Base-by-base conservation (phyloP, 495 filamentous ascomycete species). In the Penicillium verhagenii region DNA sequence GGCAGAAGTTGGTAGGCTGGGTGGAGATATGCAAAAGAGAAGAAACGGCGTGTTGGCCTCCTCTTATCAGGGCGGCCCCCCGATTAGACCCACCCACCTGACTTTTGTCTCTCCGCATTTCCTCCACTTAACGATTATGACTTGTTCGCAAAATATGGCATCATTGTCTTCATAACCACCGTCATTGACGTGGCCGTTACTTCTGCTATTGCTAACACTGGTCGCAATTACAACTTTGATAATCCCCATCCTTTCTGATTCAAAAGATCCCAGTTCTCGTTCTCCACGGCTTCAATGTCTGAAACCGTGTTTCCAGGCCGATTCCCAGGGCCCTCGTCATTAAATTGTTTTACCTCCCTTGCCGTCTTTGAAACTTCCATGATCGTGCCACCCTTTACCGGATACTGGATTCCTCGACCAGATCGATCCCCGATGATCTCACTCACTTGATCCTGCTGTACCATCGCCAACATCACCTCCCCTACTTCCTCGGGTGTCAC, bases 401-500 rank as follows among this genome's bases (percentile, higher is more conserved):
- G 52, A 48, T 65, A 75, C 45, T 71, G 61, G n/a, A 50, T 53
- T 7, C 66, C 71, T n/a, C 57, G 48, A 18, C 69, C 67, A 13
- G 58, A 61, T 42, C 57, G 61, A 56, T 78, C 72, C 2, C 75
- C 75, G 38, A 78, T 76, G n/a, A 60, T 64, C 50, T 72, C 71
- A 39, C 72, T 66, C 16, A 79, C 71, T 42, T 68, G 49, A 19
- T 74, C 71, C 54, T 81, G 78, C 63, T 84, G 73, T 6, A 85
- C 72, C 23, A 86, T 72, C 39, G 75, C 74, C 47, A 86, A 56
- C 86, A 90, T 90, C 24, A 80, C 79, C 43, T 78, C 72, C 6
- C 84, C 86, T 0, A 90, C 86, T 55, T 85, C 82, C 55, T 87
- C 85, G 0, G 86, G 72, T 9, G 75, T 82, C 20, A 82, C 82